Base-by-base conservation (phyloP, 2,329 filamentous ascomycete species). In the Microdochium nivale region DNA sequence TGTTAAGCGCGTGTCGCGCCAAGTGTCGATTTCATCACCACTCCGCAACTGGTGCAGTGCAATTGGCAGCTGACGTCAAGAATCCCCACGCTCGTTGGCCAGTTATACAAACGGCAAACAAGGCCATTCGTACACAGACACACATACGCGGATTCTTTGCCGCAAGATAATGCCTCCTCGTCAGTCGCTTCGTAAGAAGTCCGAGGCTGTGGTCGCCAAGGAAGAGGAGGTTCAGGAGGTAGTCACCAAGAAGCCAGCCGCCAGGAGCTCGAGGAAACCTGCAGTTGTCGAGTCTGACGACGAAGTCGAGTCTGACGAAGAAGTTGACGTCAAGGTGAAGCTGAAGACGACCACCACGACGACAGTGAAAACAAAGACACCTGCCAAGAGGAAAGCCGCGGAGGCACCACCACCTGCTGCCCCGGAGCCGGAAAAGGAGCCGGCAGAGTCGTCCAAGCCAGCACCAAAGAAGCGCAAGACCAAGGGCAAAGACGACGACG, bases 391-490 rank as follows among this genome's bases (percentile, higher is more conserved):
- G 53, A 16, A 52, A 35, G 11, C 27, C 19, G 11, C 25, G 3
- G 25, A 49, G 13, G 48, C n/a, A 19, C 40, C 40, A 21, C 14
- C 27, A 33, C n/a, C n/a, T n/a, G n/a, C n/a, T n/a, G 48, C 13
- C 10, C 23, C 27, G 11, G 27, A 30, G 27, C 27, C 27, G 27
- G 35, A 43, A 5, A 14, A 43, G 7, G 21, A n/a, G 16, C 35
- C 35, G 4, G 35, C 7, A 5, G 35, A 5, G 7, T 7, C 14
- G 16, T 43, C 46, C 24, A 47, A 47, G 24, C 60, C 24, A n/a
- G 46, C 46, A 24, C 24, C 24, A n/a, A 78, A 78, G 64, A 79
- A 77, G 62, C 67, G 69, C 54, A 72, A 66, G 57, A 66, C 59
- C n/a, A 70, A 68, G 55, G 63, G 62, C 10, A 71, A 71, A 51